phyloP scores from a whole-genome alignment of 257 asterid genomes.

The Solanum chmielewskii region DNA sequence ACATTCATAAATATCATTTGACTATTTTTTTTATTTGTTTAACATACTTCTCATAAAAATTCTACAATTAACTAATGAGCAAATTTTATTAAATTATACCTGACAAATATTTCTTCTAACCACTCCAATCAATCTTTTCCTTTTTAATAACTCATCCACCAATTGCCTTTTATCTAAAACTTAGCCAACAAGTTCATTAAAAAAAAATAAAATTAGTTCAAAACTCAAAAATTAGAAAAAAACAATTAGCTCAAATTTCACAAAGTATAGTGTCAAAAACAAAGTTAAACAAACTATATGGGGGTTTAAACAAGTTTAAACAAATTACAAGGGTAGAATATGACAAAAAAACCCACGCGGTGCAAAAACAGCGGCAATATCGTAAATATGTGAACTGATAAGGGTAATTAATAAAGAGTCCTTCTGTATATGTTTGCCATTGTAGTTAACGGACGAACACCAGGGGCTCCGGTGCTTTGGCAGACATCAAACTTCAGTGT shows the following conservation, averaged over 20 bases:
- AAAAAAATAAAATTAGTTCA: not conserved
- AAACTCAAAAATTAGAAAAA: not conserved
- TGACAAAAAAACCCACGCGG: not conserved
- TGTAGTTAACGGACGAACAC: slow-evolving; percentile 18
- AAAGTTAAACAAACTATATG: not conserved
- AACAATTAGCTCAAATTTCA: not conserved
- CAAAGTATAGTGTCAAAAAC: not conserved
- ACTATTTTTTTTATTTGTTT: not conserved
- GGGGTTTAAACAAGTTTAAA: not conserved
- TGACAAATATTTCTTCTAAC: not conserved
- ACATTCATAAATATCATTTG: not conserved
- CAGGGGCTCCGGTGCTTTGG: slow-evolving; percentile 40
- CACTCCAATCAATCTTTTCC: not conserved
- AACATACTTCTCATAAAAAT: not conserved
- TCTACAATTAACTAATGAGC: not conserved
- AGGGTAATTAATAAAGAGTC: slow-evolving; percentile 3
- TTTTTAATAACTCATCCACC: not conserved
- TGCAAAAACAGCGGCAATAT: slow-evolving; percentile 6
- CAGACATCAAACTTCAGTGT: slow-evolving; percentile 13
- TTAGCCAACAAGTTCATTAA: not conserved
- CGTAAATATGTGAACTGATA: not conserved
- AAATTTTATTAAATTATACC: not conserved
- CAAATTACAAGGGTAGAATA: not conserved
- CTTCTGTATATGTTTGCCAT: slow-evolving; percentile 4
- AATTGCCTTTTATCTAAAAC: not conserved